Conservation (phyloP, 768 basidiomycete species). For the Chlorophyllum brunneum region DNA sequence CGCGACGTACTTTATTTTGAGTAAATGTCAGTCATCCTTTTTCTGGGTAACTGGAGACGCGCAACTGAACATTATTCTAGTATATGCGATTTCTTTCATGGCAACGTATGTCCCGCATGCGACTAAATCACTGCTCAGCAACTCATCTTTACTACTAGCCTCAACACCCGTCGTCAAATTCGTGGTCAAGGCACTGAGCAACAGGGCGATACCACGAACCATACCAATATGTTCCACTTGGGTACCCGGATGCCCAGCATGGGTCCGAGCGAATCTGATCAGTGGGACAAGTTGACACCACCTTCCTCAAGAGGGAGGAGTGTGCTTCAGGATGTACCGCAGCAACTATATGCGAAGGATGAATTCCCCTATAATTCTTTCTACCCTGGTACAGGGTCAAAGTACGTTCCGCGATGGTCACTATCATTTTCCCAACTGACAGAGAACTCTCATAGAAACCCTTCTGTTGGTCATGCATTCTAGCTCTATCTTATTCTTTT, state of each 20-base stretch:
- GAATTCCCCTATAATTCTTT: slow-evolving; percentile 12
- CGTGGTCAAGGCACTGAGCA: slow-evolving; percentile 54
- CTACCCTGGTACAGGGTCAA: slow-evolving; percentile 8
- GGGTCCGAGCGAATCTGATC: slow-evolving; percentile 30
- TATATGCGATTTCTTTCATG: slow-evolving; percentile 62
- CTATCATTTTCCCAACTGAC: too few species aligned
- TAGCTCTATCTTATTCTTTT: too few species aligned
- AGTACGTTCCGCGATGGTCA: slow-evolving; percentile 8
- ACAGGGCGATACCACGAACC: slow-evolving; percentile 34
- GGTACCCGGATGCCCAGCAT: slow-evolving; percentile 42
- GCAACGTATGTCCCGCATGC: slow-evolving; percentile 46
- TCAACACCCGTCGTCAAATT: slow-evolving; percentile 56
- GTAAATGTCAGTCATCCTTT: slow-evolving; percentile 47
- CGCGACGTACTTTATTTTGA: slow-evolving; percentile 58
- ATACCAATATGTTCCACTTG: slow-evolving; percentile 49
- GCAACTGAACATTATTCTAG: slow-evolving; percentile 24
- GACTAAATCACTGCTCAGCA: not conserved
- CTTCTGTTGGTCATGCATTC: not conserved
- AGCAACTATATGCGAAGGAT: not conserved
- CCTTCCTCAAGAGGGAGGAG: slow-evolving; percentile 8
- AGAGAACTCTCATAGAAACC: too few species aligned
- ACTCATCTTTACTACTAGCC: slow-evolving; percentile 26
- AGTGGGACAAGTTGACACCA: slow-evolving; percentile 30
- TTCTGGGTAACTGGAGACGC: not conserved
- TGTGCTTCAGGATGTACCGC: not conserved